Base-by-base conservation (phyloP, 2,329 filamentous ascomycete species). In the Huntiella decipiens region DNA sequence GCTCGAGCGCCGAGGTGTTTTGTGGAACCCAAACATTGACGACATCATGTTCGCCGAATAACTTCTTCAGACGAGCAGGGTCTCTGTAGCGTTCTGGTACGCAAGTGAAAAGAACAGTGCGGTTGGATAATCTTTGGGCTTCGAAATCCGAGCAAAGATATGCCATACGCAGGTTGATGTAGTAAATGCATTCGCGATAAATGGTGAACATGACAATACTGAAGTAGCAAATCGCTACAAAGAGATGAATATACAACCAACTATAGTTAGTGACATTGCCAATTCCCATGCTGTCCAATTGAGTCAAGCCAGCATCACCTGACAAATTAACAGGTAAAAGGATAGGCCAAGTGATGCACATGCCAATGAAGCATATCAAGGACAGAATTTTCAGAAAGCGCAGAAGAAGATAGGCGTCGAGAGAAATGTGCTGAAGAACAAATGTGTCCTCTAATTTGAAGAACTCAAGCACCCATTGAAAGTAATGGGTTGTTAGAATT, bases 101-200 rank as follows among this genome's bases (percentile, higher is more conserved):
- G 1, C 82, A 81, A 1, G 86, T 82, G 60, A 94, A 93, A n/a
- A 98, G 73, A 5, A 96, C 86, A 1, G 87, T 95, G 22, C 86
- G 76, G 0, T 87, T 86, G 0, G 88, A 95, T 37, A 96, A 76
- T 13, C 87, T 80, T 53, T 78, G 80, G 22, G 85, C 74, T 56
- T 93, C 88, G 43, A 82, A 68, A 1, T 83, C 85, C 2, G 85
- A 83, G 47, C 93, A 69, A n/a, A 87, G 74, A 64, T 92, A 96
- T 1, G 88, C 88, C 63, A 96, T 91, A 52, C 88, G 82, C 44
- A 96, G 64, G 55, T 93, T 93, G 65, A 95, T 83, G 61, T 86
- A 93, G 70, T 80, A 96, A 55, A 98, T 79, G 57, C 79, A 79
- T 61, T 98, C 91, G 51, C 91, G 77, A 28, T 84, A 84, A 46